Evolutionary conservation across 805 yeast species (phyloP).

Genomic region (Starmerella floris): DNA sequence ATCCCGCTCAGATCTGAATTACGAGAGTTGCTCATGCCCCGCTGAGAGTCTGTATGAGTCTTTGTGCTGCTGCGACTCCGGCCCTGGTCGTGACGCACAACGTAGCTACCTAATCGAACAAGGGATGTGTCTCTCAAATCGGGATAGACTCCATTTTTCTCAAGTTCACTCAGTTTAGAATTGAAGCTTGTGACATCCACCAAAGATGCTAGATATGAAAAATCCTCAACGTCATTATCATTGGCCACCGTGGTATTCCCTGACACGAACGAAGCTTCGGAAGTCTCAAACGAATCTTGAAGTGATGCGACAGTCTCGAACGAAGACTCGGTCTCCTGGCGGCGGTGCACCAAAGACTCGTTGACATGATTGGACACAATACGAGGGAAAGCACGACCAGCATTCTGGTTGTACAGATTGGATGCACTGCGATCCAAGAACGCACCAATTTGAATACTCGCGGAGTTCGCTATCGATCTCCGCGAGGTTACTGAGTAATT

Average conservation of each 20-base stretch:
- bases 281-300: conserved; percentile 1
- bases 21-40: no score
- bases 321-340: conserved; percentile 10
- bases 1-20: not conserved
- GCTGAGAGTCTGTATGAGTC: not conserved
- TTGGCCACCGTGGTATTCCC: conserved; percentile 14
- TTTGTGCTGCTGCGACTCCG: not conserved
- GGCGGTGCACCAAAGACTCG: conserved; percentile 1
- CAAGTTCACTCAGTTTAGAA: conserved; percentile 11
- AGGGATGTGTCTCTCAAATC: conserved; percentile 27
- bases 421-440: conserved; percentile 19
- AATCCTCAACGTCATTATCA: conserved; percentile 23
- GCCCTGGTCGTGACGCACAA: conserved; percentile 9
- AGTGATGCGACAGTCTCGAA: conserved; percentile 10
- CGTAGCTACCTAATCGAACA: conserved; percentile 24
- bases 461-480: conserved; percentile 3
- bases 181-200: conserved; percentile 22
- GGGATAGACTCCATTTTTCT: conserved; percentile 20
- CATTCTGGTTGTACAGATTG: conserved; percentile 18
- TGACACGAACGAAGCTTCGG: conserved; percentile 6
- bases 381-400: conserved; percentile 20
- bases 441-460: conserved; percentile 20
- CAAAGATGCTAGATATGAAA: conserved; percentile 26
- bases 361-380: conserved; percentile 1
- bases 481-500: not conserved